phyloP scores from a whole-genome alignment of 352 stramenopile genomes.

The Saprolegnia parasitica region DNA sequence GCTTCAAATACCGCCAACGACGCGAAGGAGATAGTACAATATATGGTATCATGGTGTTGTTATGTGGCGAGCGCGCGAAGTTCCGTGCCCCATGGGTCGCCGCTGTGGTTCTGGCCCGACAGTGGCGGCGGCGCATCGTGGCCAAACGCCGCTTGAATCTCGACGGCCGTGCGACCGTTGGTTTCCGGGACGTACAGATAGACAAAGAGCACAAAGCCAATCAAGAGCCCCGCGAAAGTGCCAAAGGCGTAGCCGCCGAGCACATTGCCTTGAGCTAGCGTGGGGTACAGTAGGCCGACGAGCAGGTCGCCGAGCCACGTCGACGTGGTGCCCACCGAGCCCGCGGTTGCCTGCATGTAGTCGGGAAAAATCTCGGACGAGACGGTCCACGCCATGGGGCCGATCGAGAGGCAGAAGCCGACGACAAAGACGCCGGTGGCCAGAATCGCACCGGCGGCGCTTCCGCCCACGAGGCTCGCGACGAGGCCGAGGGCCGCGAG shows the following conservation, averaged over 20 bases:
- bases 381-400: constrained; percentile 48
- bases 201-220: constrained; percentile 37
- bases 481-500: constrained; percentile 19
- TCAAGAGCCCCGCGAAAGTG: constrained; percentile 38
- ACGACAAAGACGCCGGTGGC: constrained; percentile 34
- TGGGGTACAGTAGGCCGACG: constrained; percentile 49
- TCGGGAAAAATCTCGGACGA: constrained; percentile 53
- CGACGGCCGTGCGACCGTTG: constrained; percentile 43
- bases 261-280: constrained; percentile 36
- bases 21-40: no score
- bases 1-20: no score
- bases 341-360: constrained; percentile 43
- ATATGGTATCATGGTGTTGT: no score
- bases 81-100: neutral
- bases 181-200: constrained; percentile 41
- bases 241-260: constrained; percentile 37
- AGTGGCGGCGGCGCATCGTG: neutral
- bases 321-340: constrained; percentile 44
- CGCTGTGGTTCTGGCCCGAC: neutral
- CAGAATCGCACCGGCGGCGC: constrained; percentile 38
- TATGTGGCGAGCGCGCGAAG: neutral
- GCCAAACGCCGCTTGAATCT: constrained; percentile 48
- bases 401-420: constrained; percentile 37
- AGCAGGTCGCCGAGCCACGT: constrained; percentile 53
- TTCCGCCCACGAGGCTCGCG: constrained; percentile 25